A percentile compares a stretch with the other conserved stretches of the same genome.
phyloP scores from a whole-genome alignment of 202 grass and related monocot species.

The Bolboschoenoplectus hybrid region DNA sequence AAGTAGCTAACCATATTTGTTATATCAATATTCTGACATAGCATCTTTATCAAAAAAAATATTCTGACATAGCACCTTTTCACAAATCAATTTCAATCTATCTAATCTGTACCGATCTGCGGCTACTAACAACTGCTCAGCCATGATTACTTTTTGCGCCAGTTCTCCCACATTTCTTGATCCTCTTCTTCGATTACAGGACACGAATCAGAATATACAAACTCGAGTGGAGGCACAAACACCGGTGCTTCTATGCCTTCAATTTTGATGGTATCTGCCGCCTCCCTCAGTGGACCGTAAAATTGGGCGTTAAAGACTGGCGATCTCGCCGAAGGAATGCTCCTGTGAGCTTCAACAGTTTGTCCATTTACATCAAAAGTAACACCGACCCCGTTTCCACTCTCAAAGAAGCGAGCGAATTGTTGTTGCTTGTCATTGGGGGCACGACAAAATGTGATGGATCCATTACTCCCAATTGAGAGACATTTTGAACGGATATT shows the following conservation, averaged over 20 bases:
- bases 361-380: slow-evolving; percentile 46
- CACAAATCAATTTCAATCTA: slow-evolving; percentile 40
- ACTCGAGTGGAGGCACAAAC: slow-evolving; percentile 36
- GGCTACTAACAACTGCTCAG: slow-evolving; percentile 19
- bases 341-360: slow-evolving; percentile 41
- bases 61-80: background rate
- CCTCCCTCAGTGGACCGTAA: slow-evolving; percentile 36
- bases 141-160: background rate
- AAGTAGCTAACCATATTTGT: background rate
- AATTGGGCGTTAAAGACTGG: slow-evolving; percentile 47
- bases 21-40: background rate
- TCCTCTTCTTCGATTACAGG: slow-evolving; percentile 7
- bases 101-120: slow-evolving; percentile 40
- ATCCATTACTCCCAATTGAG: background rate
- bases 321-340: slow-evolving; percentile 44
- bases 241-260: slow-evolving; percentile 34
- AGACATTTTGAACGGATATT: too few species aligned
- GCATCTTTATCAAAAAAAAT: too few species aligned
- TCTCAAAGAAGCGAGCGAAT: slow-evolving; percentile 34
- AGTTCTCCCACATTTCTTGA: background rate
- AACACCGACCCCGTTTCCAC: slow-evolving; percentile 31
- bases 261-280: slow-evolving; percentile 10
- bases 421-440: slow-evolving; percentile 16
- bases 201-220: slow-evolving; percentile 48
- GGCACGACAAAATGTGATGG: background rate